Evolutionary conservation across 225 moss, liverwort and hornwort genomes (phyloP).

Genomic region (Thuidium tamariscinum): DNA sequence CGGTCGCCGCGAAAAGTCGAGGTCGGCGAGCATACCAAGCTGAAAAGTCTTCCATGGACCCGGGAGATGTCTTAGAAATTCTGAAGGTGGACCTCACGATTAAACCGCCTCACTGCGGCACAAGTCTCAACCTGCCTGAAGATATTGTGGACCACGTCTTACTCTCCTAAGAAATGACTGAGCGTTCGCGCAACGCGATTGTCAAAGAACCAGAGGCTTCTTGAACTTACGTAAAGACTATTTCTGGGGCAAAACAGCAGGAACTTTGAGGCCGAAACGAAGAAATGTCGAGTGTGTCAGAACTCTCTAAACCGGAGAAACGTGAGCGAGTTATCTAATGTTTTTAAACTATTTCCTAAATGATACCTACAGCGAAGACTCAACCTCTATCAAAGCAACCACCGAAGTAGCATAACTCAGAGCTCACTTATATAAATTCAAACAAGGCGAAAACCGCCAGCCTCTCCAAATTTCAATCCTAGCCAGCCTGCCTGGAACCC

Average conservation of each 20-base stretch:
- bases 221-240: background rate
- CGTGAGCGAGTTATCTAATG: background rate
- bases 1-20: background rate
- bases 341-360: background rate
- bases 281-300: background rate
- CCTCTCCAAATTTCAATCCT: background rate
- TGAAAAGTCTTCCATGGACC: constrained; percentile 11
- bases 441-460: background rate
- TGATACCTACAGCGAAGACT: background rate
- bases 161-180: background rate
- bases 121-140: background rate
- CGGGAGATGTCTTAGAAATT: background rate
- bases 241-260: background rate
- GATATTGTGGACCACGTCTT: background rate
- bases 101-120: background rate
- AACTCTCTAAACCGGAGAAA: background rate
- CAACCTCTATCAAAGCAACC: background rate
- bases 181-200: background rate
- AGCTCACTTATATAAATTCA: no score
- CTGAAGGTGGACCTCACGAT: background rate
- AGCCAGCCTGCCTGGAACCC: background rate
- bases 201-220: background rate
- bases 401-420: background rate
- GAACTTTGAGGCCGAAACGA: background rate
- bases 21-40: constrained; percentile 13